A percentile compares a stretch with the other conserved stretches of the same genome.
Conservation (phyloP, 768 basidiomycete genomes). For the Neoboletus magnificus region DNA sequence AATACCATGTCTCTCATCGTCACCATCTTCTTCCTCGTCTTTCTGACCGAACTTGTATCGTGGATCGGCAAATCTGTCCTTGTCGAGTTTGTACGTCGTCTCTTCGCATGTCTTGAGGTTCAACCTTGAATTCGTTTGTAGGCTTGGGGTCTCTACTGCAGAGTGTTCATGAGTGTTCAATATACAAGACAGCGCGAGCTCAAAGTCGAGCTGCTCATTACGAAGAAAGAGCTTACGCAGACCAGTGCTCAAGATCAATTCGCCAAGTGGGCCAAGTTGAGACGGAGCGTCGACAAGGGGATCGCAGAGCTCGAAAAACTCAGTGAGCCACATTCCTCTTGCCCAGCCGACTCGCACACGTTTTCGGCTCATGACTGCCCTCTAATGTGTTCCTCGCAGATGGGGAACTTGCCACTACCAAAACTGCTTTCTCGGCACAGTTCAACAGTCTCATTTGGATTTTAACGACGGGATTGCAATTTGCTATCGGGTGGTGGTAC, state of each 20-base stretch:
- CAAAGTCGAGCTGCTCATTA: slow-evolving; percentile 73
- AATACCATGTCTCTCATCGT: slow-evolving; percentile 70
- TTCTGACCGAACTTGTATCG: slow-evolving; percentile 77
- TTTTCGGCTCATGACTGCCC: not conserved
- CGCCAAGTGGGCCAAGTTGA: slow-evolving; percentile 95
- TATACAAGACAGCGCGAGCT: slow-evolving; percentile 62
- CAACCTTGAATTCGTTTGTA: slow-evolving; percentile 30
- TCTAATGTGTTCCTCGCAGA: slow-evolving; percentile 46
- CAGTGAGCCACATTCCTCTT: slow-evolving; percentile 53
- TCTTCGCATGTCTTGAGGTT: slow-evolving; percentile 1
- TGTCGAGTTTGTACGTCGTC: slow-evolving; percentile 65
- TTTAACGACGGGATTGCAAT: slow-evolving; percentile 83
- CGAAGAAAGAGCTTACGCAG: slow-evolving; percentile 80
- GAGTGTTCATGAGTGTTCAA: slow-evolving; percentile 56
- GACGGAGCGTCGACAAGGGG: slow-evolving; percentile 88
- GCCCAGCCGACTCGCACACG: not conserved
- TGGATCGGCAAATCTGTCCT: slow-evolving; percentile 90
- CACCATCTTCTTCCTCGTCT: slow-evolving; percentile 77
- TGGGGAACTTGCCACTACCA: slow-evolving; percentile 55
- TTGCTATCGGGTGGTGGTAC: slow-evolving; percentile 88
- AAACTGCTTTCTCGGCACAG: slow-evolving; percentile 59
- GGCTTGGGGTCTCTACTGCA: slow-evolving; percentile 72
- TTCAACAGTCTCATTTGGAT: slow-evolving; percentile 79
- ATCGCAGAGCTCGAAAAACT: slow-evolving; percentile 87
- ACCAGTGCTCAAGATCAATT: slow-evolving; percentile 98